Percentiles rank a stretch among this genome's conserved stretches.
Conservation (phyloP, 306 rosid genomes). For the Vigna unguiculata region DNA sequence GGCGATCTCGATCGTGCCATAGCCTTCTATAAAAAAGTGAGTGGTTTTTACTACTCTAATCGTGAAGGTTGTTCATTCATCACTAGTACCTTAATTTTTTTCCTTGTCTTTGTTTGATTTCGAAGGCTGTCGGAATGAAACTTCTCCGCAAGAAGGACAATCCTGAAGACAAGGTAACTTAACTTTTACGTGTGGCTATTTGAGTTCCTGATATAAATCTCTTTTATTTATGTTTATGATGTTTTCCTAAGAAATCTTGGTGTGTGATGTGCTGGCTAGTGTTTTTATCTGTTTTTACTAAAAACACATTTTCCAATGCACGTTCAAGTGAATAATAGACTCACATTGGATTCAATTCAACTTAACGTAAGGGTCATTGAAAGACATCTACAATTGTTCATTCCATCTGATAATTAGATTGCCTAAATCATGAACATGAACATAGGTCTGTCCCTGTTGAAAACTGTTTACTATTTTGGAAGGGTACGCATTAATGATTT, state of each 20-base stretch:
- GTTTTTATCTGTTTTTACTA: not conserved
- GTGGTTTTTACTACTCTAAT: constrained; percentile 37
- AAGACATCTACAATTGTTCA: not conserved
- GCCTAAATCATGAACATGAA: constrained; percentile 20
- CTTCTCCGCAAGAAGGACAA: constrained; percentile 82
- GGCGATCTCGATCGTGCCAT: constrained; percentile 88
- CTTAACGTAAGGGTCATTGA: too few relatives aligned
- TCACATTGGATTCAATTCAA: too few relatives aligned
- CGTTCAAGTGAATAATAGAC: too few relatives aligned
- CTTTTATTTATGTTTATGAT: constrained; percentile 28
- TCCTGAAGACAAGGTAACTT: constrained; percentile 81
- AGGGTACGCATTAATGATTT: constrained; percentile 7
- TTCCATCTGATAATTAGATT: not conserved
- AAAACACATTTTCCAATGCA: too few relatives aligned
- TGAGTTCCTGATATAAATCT: constrained; percentile 1
- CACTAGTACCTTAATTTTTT: constrained; percentile 31
- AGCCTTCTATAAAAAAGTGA: constrained; percentile 82
- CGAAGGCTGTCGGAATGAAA: constrained; percentile 90
- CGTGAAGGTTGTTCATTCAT: constrained; percentile 35
- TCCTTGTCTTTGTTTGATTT: constrained; percentile 38
- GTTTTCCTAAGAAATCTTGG: constrained; percentile 4
- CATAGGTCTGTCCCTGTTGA: constrained; percentile 1
- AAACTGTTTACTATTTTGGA: constrained; percentile 15
- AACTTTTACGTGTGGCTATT: constrained; percentile 41
- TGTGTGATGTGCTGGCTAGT: not conserved